Evolutionary conservation across 805 yeast genomes (phyloP), one percentile per base, ranked within the genome.

Genomic region (Hanseniaspora valbyensis): DNA sequence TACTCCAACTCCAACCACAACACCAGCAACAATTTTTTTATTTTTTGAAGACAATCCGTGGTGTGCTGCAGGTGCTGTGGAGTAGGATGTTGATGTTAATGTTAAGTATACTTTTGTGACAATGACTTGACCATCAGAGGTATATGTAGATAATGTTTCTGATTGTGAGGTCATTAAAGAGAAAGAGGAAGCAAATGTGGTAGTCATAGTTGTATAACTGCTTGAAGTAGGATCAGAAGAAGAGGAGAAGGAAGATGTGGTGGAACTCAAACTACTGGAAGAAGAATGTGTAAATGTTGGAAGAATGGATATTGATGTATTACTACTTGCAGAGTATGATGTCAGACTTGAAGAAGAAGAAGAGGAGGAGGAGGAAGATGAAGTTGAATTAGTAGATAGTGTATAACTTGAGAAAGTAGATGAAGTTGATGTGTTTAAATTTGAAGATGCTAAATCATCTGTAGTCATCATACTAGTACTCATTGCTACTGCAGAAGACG

Each of bases 1-100:
- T 0, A 80, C 78, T 48, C 85, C 85, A 13, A 83, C 73, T 50
- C 88, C 88, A 5, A 81, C 81, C 26, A 77, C 81, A 53, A 80
- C 79, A 36, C 88, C 88, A 48, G 80, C 72, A 22, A 81, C 76
- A 32, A 81, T 72, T 51, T 73, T 73, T 50, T 75, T 70, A 53
- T 74, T 64, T 45, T 73, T 71, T 14, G 68, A 58, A 1, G 80
- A 70, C 7, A 79, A 64, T 0, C 81, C 81, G 1, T 54, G 38
- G 39, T 59, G 42, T 33, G 44, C 18, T 16, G 44, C 36, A 16
- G 61, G 54, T n/a, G 59, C 59, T 2, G 61, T 37, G 0, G 66
- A 59, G 14, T 60, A 54, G 2, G 56, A 54, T 7, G 64, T 44
- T 7, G 58, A 50, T 0, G 72, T 64, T 3, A 65, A 52, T 0